phyloP scores from a whole-genome alignment of 805 yeast genomes.

The Metschnikowia drakensbergensis region DNA sequence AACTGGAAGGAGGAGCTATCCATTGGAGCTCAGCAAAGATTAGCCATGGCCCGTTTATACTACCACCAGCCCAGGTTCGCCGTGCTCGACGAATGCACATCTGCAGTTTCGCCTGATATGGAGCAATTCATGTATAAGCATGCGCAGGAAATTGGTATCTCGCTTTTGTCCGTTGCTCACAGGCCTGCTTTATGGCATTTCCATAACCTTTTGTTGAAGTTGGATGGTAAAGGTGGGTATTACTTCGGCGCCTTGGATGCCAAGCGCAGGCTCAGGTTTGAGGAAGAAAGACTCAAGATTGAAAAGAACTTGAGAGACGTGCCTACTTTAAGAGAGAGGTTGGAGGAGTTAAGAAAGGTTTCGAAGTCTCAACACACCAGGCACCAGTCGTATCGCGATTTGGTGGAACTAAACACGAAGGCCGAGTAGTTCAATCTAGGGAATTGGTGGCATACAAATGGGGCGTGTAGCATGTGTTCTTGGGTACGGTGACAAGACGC shows the following conservation, averaged over 20 bases:
- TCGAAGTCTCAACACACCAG: constrained; percentile 40
- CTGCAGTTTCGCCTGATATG: constrained; percentile 87
- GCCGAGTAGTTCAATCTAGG: not conserved
- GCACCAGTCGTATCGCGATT: constrained; percentile 28
- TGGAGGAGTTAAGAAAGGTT: constrained; percentile 58
- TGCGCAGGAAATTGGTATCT: constrained; percentile 75
- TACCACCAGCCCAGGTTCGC: constrained; percentile 93
- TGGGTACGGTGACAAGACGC: not conserved
- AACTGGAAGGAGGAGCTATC: constrained; percentile 90
- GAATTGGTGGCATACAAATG: too few species aligned
- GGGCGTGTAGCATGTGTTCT: too few species aligned
- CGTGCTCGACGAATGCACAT: constrained; percentile 92
- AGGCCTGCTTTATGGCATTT: constrained; percentile 90
- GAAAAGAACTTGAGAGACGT: constrained; percentile 70
- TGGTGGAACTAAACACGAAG: constrained; percentile 21
- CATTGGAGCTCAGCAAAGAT: constrained; percentile 87
- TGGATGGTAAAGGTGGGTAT: constrained; percentile 80
- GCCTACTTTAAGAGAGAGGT: constrained; percentile 61
- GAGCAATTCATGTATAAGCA: constrained; percentile 84
- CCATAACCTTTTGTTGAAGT: constrained; percentile 76
- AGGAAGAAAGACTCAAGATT: constrained; percentile 68
- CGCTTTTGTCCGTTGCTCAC: constrained; percentile 87
- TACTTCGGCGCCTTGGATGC: constrained; percentile 64
- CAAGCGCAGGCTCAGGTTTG: constrained; percentile 63
- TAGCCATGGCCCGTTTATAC: constrained; percentile 89